A percentile compares a stretch with the other conserved stretches of the same genome.
Conservation (phyloP, 1,139 yeast species). For the Sugiyamaella pinicola region DNA sequence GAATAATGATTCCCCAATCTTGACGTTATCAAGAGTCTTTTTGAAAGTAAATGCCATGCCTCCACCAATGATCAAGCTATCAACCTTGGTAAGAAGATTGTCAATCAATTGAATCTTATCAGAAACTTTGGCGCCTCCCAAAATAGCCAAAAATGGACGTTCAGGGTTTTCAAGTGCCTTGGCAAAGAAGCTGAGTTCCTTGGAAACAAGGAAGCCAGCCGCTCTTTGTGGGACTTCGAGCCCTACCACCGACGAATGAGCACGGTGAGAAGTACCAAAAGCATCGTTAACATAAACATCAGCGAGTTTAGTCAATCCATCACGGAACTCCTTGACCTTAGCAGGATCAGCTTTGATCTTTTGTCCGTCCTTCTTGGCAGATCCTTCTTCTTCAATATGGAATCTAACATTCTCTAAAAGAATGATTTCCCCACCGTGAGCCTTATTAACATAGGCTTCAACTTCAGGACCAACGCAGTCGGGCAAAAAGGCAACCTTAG, state of each 20-base stretch:
- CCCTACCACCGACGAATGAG: slow-evolving; percentile 98
- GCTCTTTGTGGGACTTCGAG: slow-evolving; percentile 91
- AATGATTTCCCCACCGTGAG: slow-evolving; percentile 71
- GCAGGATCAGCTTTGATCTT: slow-evolving; percentile 88
- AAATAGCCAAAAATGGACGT: slow-evolving; percentile 95
- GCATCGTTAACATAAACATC: slow-evolving; percentile 97
- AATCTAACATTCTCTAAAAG: slow-evolving; percentile 92
- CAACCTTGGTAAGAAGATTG: slow-evolving; percentile 93
- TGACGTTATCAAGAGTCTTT: slow-evolving; percentile 81
- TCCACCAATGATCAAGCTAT: slow-evolving; percentile 91
- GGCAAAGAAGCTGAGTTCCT: slow-evolving; percentile 94
- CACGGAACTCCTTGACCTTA: slow-evolving; percentile 81
- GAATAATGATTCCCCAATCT: slow-evolving; percentile 83
- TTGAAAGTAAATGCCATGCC: slow-evolving; percentile 99
- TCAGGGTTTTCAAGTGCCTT: slow-evolving; percentile 96
- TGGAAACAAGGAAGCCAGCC: slow-evolving; percentile 95
- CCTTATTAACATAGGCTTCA: slow-evolving; percentile 69
- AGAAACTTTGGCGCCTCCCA: slow-evolving; percentile 98
- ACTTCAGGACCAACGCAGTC: slow-evolving; percentile 92
- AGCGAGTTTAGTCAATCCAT: slow-evolving; percentile 82
- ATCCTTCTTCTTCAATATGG: slow-evolving; percentile 97
- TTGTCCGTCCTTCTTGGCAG: slow-evolving; percentile 83
- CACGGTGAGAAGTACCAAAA: slow-evolving; percentile 98
- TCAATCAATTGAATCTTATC: slow-evolving; percentile 98
- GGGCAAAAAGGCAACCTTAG: slow-evolving; percentile 71